These are phyloP conservation scores for Mycosphaerella arachidis DNA, from an alignment of 2,329 filamentous ascomycete genomes.

Conservation along the genomic window DNA sequence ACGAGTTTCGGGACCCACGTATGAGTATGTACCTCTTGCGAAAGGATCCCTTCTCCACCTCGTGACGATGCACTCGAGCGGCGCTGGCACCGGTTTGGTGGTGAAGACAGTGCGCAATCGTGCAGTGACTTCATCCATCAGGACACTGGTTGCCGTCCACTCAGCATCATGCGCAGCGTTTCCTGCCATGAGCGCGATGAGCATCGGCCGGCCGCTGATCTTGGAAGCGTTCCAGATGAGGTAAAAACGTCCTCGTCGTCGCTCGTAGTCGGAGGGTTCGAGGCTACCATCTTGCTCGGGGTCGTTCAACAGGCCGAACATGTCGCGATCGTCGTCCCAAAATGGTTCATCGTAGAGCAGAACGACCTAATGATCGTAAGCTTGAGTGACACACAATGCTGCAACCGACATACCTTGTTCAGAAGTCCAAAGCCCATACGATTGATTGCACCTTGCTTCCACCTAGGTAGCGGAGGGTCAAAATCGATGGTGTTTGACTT, in stretches of 20 bases:
- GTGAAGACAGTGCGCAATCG: slow-evolving; percentile 73
- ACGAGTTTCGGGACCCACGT: slow-evolving; percentile 75
- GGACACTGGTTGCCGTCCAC: slow-evolving; percentile 64
- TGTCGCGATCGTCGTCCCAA: slow-evolving; percentile 85
- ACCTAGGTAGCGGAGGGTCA: slow-evolving; percentile 79
- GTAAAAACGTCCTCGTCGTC: slow-evolving; percentile 84
- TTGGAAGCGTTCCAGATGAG: slow-evolving; percentile 96
- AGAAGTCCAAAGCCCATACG: slow-evolving; percentile 88
- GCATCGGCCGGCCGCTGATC: slow-evolving; percentile 76
- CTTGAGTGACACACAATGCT: neutral
- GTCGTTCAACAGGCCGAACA: slow-evolving; percentile 85
- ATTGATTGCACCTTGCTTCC: slow-evolving; percentile 75
- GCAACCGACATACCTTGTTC: slow-evolving; percentile 63
- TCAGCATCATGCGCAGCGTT: slow-evolving; percentile 90
- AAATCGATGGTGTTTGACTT: slow-evolving; percentile 82
- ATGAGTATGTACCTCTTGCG: slow-evolving; percentile 92
- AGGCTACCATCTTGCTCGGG: slow-evolving; percentile 66
- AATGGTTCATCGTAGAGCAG: slow-evolving; percentile 85
- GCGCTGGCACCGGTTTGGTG: slow-evolving; percentile 60
- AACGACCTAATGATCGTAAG: slow-evolving; percentile 52
- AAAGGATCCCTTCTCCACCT: slow-evolving; percentile 89
- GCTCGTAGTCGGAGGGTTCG: slow-evolving; percentile 72
- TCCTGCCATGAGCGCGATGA: slow-evolving; percentile 92
- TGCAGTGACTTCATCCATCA: slow-evolving; percentile 74
- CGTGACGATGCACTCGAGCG: slow-evolving; percentile 82